Base-by-base conservation (phyloP, 257 asterid genomes). In the Nicotiana tomentosiformis region DNA sequence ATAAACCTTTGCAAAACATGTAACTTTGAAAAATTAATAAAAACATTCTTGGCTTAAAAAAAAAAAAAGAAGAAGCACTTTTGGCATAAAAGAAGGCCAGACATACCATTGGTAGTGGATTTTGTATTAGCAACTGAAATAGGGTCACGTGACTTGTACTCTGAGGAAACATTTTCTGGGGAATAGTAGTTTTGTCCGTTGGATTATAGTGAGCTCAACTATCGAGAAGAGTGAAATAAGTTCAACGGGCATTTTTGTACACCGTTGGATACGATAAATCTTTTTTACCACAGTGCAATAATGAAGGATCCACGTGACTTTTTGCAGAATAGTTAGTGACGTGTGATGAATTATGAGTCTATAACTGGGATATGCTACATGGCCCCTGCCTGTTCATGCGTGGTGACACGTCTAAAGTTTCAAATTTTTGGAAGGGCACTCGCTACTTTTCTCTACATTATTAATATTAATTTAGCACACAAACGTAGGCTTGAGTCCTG, bases 141-240 rank as follows among this genome's bases (percentile, higher is more conserved):
- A 57, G 10, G 82, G 17, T 86, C 87, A 88, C 82, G 86, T 87
- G 90, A 62, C 29, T 53, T 77, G 84, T 37, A 43, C 60, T 57
- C 62, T 81, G 82, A 84, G 89, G 56, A 9, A 76, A 72, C 65
- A 17, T 56, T 62, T 55, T 78, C 55, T 58, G 32, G 17, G 78
- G 83, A 26, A 82, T 30, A 16, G 58, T 76, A 76, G 58, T 86
- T 90, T 66, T 74, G 86, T 65, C 87, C 87, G 82, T 91, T 85
- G 84, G 82, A 82, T 82, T 9, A n/a, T 69, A 43, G 39, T 56
- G 51, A 74, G 89, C 85, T 65, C 85, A 51, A 11, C 30, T 68
- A 57, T 66, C 84, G 74, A 82, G 60, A 2, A 2, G 43, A 15
- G 26, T 43, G 15, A 51, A 51, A 2, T 32, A 15, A 7, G 80